Evolutionary conservation across 768 basidiomycete species (phyloP), one percentile per base, ranked within the genome.

Genomic region (Megacollybia marginata): DNA sequence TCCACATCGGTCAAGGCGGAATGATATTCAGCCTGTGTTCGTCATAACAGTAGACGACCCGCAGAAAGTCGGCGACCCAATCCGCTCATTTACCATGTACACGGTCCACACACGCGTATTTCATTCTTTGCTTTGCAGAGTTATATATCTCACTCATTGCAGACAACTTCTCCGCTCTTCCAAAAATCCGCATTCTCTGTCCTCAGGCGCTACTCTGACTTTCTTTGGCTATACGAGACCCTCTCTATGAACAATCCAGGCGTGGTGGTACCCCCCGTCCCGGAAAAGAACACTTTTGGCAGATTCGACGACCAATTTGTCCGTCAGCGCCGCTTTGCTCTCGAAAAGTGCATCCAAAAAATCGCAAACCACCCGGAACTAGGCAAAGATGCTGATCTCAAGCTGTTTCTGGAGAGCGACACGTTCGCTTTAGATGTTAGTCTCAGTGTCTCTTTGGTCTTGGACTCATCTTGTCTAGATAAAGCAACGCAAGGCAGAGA

Each of bases 141-240:
- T n/a, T 34, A 15, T 48, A 50, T 46, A 38, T 50, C 47, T 45
- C 47, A 19, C 33, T 42, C 34, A 33, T 48, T 23, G 35, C 55
- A 91, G 86, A 96, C 93, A 0, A 90, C 85, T 7, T 94, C 92
- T 4, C 84, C 89, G 0, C 68, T 85, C 20, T 98, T 79, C 68
- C 79, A 83, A 55, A 91, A 89, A 71, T 79, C 83, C 1, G 71
- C 82, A 1, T 95, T 96, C 64, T 94, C 93, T 2, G 96, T 97
- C 47, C 81, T 99, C 1, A 80, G 96, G n/a, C 84, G 96, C 32
- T 99, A 96, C 66, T 92, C 91, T 6, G 95, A 99, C 66, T 99
- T 98, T 59, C 77, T 97, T 16, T 98, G 96, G 96, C 67, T 99
- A 1, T 96, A 90, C 64, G 92, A 93, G 59, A 82, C 86, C 0